Base-by-base conservation (phyloP, 495 filamentous ascomycete species). In the Neurospora sp. region DNA sequence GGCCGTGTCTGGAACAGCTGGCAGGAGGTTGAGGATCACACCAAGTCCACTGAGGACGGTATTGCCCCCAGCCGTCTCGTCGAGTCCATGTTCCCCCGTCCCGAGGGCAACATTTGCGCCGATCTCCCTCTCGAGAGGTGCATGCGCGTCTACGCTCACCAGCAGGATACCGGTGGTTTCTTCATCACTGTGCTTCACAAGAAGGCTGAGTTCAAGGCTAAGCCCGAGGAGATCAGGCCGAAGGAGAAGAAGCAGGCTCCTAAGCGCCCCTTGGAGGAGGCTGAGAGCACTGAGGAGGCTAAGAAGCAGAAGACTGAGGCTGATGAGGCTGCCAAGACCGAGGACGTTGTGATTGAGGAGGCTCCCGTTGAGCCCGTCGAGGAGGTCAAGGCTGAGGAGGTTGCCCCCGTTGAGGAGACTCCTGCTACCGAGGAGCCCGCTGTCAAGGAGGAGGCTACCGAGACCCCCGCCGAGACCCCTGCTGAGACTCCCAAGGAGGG, bases 131-230 rank as follows among this genome's bases (percentile, higher is more conserved):
- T 98, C 1, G 92, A 98, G 75, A 88, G 91, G 48, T 97, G 94
- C 82, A 93, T 98, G 87, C 88, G 96, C 73, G 87, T 99, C 16
- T 99, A 99, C 79, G 91, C 94, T 37, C 95, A 99, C 80, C 85
- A 93, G 74, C 96, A 98, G 82, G 93, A 99, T 77, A 98, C 96
- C 54, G 96, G 96, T 72, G 94, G 90, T 35, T 99, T 99, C 86
- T 99, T 98, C 84, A 97, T 99, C 78, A 89, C 94, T 1, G 93
- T 98, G 4, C 84, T 99, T 35, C 92, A 97, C 83, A 99, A 99
- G 86, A 89, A 88, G 75, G 85, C 86, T 9, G 96, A 98, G 77
- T 97, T 98, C 81, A 91, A 88, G 75, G 90, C 93, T 3, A 92
- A 91, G 82, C 90, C 92, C 70, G 93, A 96, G 82, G 83, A 88